phyloP scores from a whole-genome alignment of 352 stramenopile species.

The Phytophthora agathidicida region DNA sequence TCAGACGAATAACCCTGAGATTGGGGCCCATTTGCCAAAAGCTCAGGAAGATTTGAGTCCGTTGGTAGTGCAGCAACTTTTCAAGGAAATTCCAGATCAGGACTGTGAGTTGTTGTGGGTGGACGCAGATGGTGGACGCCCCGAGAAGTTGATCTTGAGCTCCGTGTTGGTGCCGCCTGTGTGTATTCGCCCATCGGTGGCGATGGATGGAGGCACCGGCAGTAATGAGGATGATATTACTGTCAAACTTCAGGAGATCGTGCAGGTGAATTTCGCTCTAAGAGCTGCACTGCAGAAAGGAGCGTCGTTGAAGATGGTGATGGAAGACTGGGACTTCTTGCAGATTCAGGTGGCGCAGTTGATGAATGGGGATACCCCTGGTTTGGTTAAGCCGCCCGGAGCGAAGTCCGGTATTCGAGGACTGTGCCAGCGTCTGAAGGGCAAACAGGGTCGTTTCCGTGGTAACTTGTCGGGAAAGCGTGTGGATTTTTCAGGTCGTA shows the following conservation, averaged over 20 bases:
- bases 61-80: conserved; percentile 93
- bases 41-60: conserved; percentile 92
- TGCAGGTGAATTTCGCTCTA: conserved; percentile 98
- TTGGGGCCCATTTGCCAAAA: conserved; percentile 86
- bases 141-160: conserved; percentile 98
- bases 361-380: conserved; percentile 99
- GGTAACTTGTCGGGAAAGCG: conserved; percentile 99
- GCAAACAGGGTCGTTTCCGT: conserved; percentile 98
- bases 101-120: conserved; percentile 99
- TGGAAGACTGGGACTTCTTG: conserved; percentile 99
- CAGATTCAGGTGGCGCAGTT: conserved; percentile 98
- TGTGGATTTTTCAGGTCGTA: conserved; percentile 99
- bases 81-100: conserved; percentile 96
- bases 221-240: conserved; percentile 99
- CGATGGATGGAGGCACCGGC: conserved; percentile 95
- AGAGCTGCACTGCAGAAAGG: conserved; percentile 94
- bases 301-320: conserved; percentile 97
- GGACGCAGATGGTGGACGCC: conserved; percentile 92
- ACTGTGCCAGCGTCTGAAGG: conserved; percentile 98
- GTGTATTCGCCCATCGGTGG: conserved; percentile 98
- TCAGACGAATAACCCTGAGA: conserved; percentile 82
- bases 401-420: conserved; percentile 95
- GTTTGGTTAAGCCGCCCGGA: conserved; percentile 94
- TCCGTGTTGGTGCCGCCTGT: conserved; percentile 98
- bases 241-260: conserved; percentile 99